These are phyloP conservation scores for Apium graveolens DNA, from an alignment of 129 eudicot species.

Conservation along the genomic window DNA sequence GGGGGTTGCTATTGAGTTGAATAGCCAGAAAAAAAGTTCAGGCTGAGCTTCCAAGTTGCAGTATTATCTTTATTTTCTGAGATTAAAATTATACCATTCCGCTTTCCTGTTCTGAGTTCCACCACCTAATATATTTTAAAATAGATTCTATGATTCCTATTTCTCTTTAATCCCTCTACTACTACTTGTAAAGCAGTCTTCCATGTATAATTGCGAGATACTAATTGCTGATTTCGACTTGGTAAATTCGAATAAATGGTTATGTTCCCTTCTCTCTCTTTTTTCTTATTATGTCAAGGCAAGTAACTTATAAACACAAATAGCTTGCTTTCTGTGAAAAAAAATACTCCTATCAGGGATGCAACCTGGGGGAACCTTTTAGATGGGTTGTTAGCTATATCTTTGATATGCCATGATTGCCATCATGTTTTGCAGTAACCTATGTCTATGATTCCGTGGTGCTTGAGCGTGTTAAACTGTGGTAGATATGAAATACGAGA, in stretches of 20 bases:
- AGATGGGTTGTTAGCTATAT: background rate
- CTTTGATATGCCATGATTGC: background rate
- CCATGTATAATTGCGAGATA: background rate
- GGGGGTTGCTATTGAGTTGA: background rate
- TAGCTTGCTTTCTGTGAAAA: background rate
- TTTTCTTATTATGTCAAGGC: background rate
- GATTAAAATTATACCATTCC: background rate
- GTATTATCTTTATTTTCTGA: background rate
- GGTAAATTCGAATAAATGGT: background rate
- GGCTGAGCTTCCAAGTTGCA: background rate
- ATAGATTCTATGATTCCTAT: background rate
- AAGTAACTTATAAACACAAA: background rate
- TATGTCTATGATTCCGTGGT: background rate
- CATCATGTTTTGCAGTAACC: background rate
- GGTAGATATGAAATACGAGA: background rate
- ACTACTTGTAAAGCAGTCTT: background rate
- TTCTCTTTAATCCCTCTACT: background rate
- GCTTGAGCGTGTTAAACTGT: background rate
- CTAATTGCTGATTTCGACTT: background rate
- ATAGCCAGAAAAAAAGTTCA: background rate
- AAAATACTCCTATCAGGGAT: background rate
- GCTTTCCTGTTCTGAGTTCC: background rate
- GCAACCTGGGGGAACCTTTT: background rate
- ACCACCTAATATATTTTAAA: background rate
- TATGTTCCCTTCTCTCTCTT: background rate